phyloP scores from a whole-genome alignment of 805 yeast genomes.

The Nakazawaea wyomingensis region DNA sequence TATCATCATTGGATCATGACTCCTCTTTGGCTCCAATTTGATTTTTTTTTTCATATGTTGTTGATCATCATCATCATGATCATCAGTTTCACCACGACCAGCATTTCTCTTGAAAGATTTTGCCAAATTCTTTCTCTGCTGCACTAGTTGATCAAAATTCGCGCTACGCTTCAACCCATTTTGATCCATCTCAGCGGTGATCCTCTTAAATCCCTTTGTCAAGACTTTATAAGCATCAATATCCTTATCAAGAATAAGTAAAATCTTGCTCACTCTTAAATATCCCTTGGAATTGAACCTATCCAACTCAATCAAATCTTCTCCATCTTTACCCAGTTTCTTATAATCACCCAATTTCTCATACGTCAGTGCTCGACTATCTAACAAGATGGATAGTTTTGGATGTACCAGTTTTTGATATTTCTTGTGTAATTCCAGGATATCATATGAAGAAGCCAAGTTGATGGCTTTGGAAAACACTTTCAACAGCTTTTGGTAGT shows the following conservation, averaged over 20 bases:
- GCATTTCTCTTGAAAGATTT: not conserved
- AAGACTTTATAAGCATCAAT: conserved; percentile 31
- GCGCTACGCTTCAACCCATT: conserved; percentile 27
- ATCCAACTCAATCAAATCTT: conserved; percentile 28
- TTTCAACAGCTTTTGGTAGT: conserved; percentile 10
- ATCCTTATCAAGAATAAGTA: conserved; percentile 20
- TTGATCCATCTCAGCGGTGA: conserved; percentile 27
- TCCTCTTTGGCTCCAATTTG: not conserved
- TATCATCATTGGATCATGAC: conserved; percentile 18
- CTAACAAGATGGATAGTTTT: conserved; percentile 21
- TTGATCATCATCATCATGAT: not conserved
- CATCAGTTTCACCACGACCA: no score
- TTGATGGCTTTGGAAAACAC: conserved; percentile 10
- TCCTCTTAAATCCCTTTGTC: conserved; percentile 32
- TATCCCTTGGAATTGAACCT: conserved; percentile 48
- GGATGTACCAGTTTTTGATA: conserved; percentile 4
- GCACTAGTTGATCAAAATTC: conserved; percentile 25
- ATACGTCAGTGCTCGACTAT: conserved; percentile 45
- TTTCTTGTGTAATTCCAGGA: not conserved
- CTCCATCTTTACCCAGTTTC: conserved; percentile 34
- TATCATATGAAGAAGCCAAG: conserved; percentile 2
- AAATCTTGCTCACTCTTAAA: conserved; percentile 37
- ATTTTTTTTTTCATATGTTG: no score
- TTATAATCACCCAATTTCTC: conserved; percentile 32
- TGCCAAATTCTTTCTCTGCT: conserved; percentile 11